Conservation (phyloP, 1,139 yeast species). For the Blastobotrys indianensis region DNA sequence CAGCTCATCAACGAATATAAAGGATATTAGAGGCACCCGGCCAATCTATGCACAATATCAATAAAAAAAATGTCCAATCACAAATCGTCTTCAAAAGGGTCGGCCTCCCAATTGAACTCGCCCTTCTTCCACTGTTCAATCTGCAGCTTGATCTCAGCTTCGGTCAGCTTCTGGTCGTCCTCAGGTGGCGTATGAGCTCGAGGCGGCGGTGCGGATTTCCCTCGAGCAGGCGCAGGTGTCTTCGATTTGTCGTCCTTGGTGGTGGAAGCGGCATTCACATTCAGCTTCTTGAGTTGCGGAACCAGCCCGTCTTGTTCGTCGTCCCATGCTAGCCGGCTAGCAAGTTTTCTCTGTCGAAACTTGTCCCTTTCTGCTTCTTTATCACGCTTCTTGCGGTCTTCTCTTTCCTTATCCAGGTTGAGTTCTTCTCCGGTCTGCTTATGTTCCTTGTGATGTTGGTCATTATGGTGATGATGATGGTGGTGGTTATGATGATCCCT, state of each 20-base stretch:
- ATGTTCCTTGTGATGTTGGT: too few species aligned
- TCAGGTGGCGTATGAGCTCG: not conserved
- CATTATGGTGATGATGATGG: too few species aligned
- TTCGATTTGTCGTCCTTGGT: not conserved
- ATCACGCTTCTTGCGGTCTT: slow-evolving; percentile 1
- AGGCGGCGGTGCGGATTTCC: not conserved
- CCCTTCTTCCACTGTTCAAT: slow-evolving; percentile 4
- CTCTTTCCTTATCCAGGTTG: not conserved
- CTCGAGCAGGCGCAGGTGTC: not conserved
- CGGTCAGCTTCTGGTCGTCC: not conserved
- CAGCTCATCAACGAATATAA: too few species aligned
- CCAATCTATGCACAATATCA: too few species aligned
- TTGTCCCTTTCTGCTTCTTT: slow-evolving; percentile 7
- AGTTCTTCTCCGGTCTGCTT: too few species aligned
- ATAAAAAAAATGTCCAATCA: too few species aligned
- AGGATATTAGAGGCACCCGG: too few species aligned
- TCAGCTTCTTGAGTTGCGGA: not conserved
- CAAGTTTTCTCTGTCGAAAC: slow-evolving; percentile 6
- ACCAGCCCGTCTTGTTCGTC: not conserved
- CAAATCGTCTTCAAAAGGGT: slow-evolving; percentile 7
- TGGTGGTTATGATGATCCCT: too few species aligned
- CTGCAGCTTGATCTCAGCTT: not conserved
- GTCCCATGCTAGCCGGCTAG: slow-evolving; percentile 2
- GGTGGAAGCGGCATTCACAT: not conserved
- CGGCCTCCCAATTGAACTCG: slow-evolving; percentile 4